Evolutionary conservation across 176 grass and related monocot genomes (phyloP).

Genomic region (Hyparrhenia diplandra): DNA sequence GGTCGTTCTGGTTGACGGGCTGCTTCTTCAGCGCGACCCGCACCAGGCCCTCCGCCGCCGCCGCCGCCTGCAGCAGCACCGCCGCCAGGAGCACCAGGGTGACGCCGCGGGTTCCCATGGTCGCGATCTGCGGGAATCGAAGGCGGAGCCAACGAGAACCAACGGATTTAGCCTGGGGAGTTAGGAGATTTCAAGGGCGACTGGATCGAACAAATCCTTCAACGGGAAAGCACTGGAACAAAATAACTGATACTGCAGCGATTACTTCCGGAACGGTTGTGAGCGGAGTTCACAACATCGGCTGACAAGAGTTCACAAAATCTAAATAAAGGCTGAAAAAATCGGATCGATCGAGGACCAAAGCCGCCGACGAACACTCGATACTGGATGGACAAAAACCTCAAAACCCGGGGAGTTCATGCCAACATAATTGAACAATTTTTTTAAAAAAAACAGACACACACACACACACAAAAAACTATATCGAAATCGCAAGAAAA

Average conservation of each 20-base stretch:
- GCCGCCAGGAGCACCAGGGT: constrained; percentile 39
- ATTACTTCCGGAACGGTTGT: not conserved
- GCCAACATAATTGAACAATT: not conserved
- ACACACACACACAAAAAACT: not conserved
- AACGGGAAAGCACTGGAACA: not conserved
- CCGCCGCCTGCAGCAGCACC: constrained; percentile 39
- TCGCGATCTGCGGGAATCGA: constrained; percentile 28
- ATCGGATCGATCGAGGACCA: not conserved
- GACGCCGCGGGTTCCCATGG: constrained; percentile 52
- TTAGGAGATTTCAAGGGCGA: not conserved
- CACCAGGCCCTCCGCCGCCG: constrained; percentile 51
- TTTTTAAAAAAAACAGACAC: not conserved
- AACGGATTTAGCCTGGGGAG: not conserved
- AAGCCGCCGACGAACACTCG: not conserved
- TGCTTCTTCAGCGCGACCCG: constrained; percentile 71
- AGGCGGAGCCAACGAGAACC: not conserved
- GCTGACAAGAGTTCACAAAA: too few relatives aligned
- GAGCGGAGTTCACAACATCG: not conserved
- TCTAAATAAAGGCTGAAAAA: not conserved
- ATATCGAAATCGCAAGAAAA: not conserved
- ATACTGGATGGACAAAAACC: not conserved
- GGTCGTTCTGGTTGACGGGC: constrained; percentile 40
- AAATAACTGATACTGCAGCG: not conserved
- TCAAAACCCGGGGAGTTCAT: not conserved
- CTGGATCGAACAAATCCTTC: constrained; percentile 7